Percentiles rank a stretch among this genome's conserved stretches.
Conservation (phyloP, 352 stramenopile genomes). For the Phytopythium chamaehyphon region DNA sequence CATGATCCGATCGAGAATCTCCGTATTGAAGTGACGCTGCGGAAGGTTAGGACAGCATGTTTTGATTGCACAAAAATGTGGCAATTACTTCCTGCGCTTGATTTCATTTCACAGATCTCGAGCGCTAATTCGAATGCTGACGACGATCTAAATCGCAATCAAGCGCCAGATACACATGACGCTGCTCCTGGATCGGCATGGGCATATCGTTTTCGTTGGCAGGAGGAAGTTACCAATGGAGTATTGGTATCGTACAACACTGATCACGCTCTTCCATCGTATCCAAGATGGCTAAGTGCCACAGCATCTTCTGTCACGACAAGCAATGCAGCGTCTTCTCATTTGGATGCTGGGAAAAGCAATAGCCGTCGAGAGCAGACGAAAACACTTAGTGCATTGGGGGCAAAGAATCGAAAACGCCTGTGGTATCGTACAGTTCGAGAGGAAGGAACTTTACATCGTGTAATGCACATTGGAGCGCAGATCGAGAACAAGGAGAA, state of each 20-base stretch:
- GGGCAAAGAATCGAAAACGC: slow-evolving; percentile 6
- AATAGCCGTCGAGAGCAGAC: background rate
- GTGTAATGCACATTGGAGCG: slow-evolving; percentile 57
- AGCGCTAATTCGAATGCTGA: background rate
- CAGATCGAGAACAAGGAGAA: slow-evolving; percentile 26
- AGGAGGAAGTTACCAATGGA: slow-evolving; percentile 29
- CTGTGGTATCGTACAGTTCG: slow-evolving; percentile 38
- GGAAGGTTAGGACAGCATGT: slow-evolving; percentile 34
- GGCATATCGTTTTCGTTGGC: slow-evolving; percentile 50
- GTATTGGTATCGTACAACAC: background rate
- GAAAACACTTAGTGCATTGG: background rate
- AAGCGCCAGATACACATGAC: slow-evolving; percentile 3
- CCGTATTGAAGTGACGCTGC: slow-evolving; percentile 42
- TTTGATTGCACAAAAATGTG: too few relatives aligned
- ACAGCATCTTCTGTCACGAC: background rate
- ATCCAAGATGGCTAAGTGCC: slow-evolving; percentile 2
- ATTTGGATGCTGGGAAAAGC: background rate
- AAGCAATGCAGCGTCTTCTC: background rate
- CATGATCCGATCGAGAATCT: slow-evolving; percentile 73
- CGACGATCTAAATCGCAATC: background rate
- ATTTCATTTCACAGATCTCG: slow-evolving; percentile 2
- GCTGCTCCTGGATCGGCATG: slow-evolving; percentile 29
- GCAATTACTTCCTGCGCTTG: too few relatives aligned
- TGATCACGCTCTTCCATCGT: slow-evolving; percentile 6
- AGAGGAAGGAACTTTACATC: slow-evolving; percentile 26